phyloP scores from a whole-genome alignment of 305 asterid species.

The Ajuga reptans region DNA sequence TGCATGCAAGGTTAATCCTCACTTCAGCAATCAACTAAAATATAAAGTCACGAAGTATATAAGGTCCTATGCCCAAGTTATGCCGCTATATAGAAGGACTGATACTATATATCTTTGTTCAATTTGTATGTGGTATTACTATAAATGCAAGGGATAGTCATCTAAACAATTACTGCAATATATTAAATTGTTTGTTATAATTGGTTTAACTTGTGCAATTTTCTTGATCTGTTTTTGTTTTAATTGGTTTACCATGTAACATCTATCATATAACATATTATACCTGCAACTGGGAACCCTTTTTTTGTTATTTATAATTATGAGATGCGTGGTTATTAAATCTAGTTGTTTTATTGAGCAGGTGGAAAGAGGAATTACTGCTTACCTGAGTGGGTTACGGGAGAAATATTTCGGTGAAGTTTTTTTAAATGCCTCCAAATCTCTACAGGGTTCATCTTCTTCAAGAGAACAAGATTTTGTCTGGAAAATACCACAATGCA shows the following conservation, averaged over 20 bases:
- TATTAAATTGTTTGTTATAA: not conserved
- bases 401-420: constrained; percentile 95
- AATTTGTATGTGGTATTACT: not conserved
- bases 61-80: not conserved
- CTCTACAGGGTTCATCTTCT: constrained; percentile 49
- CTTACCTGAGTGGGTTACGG: constrained; percentile 87
- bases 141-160: not conserved
- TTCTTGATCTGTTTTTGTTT: not conserved
- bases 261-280: not conserved
- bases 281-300: constrained; percentile 4
- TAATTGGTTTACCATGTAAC: not conserved
- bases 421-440: constrained; percentile 68
- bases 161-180: not conserved
- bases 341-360: constrained; percentile 34
- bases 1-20: not conserved
- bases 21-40: not conserved
- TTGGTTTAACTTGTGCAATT: not conserved
- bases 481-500: constrained; percentile 30
- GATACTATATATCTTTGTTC: not conserved
- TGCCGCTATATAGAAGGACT: not conserved
- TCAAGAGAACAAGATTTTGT: constrained; percentile 35
- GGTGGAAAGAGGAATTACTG: constrained; percentile 85
- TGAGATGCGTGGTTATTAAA: constrained; percentile 26
- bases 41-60: not conserved
- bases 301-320: constrained; percentile 3